These are phyloP conservation scores for Claviceps sp. DNA, from an alignment of 2,329 filamentous ascomycete species.

Conservation along the genomic window DNA sequence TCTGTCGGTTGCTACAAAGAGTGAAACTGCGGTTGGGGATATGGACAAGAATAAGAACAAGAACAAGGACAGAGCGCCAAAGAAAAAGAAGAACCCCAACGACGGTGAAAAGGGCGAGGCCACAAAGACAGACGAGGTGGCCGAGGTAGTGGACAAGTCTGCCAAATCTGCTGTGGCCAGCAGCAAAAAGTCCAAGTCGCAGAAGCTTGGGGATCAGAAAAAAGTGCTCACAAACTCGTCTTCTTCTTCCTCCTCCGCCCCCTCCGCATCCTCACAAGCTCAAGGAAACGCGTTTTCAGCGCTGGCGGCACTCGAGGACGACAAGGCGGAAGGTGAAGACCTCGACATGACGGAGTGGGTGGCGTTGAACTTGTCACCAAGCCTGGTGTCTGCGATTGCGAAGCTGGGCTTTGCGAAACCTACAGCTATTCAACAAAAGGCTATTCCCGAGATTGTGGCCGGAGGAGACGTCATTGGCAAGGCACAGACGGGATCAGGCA, in stretches of 20 bases:
- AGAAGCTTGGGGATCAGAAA: constrained; percentile 22
- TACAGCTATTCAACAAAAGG: constrained; percentile 64
- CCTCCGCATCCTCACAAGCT: constrained; percentile 26
- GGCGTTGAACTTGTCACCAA: constrained; percentile 56
- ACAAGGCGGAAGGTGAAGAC: constrained; percentile 44
- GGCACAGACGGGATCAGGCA: constrained; percentile 90
- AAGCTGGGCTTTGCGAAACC: constrained; percentile 70
- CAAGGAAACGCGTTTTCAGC: constrained; percentile 38
- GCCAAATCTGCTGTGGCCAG: constrained; percentile 3
- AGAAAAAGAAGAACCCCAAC: not conserved
- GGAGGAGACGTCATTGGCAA: constrained; percentile 93
- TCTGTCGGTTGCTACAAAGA: not conserved
- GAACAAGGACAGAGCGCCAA: not conserved
- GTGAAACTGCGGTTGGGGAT: not conserved
- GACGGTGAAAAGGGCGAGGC: constrained; percentile 3
- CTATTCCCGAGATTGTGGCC: constrained; percentile 70
- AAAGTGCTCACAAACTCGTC: constrained; percentile 20
- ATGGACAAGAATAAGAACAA: not conserved
- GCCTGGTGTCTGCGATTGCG: constrained; percentile 59
- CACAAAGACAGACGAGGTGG: constrained; percentile 11
- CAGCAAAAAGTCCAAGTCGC: constrained; percentile 13
- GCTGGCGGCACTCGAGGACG: constrained; percentile 36
- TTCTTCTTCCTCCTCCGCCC: constrained; percentile 26
- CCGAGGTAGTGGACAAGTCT: constrained; percentile 7
- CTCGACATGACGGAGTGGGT: constrained; percentile 68